Evolutionary conservation across 352 stramenopile genomes (phyloP).

Genomic region (Globisporangium echinulatum): DNA sequence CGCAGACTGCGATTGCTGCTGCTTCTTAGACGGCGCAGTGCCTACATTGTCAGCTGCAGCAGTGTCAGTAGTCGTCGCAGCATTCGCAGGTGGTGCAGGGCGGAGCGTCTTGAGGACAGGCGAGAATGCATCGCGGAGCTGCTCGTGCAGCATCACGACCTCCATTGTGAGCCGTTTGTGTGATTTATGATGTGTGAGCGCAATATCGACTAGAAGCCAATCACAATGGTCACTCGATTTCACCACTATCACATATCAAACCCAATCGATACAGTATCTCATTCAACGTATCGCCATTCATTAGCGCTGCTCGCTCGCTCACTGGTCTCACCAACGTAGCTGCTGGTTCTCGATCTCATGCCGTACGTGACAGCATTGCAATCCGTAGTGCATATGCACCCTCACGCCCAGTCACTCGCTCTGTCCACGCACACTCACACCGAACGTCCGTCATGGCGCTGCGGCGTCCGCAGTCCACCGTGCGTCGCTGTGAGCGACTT

Average conservation of each 20-base stretch:
- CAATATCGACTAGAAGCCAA: too few species aligned
- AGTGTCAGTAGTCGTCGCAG: background rate
- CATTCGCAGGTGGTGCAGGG: background rate
- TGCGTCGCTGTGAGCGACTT: slow-evolving; percentile 25
- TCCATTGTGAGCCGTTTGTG: slow-evolving; percentile 35
- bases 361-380: background rate
- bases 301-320: background rate
- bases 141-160: slow-evolving; percentile 55
- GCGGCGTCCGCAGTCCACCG: slow-evolving; percentile 12
- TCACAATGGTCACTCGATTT: background rate
- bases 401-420: background rate
- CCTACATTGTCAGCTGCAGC: background rate
- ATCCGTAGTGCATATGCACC: background rate
- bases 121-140: slow-evolving; percentile 56
- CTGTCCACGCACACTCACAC: background rate
- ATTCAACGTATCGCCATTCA: background rate
- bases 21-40: too few species aligned
- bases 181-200: background rate
- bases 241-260: background rate
- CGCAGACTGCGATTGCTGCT: too few species aligned
- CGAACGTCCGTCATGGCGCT: slow-evolving; percentile 4
- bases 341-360: background rate
- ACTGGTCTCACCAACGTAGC: too few species aligned
- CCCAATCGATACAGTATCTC: background rate
- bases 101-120: slow-evolving; percentile 48